Evolutionary conservation across 202 grass and related monocot species (phyloP).

Genomic region (Panicum virgatum): DNA sequence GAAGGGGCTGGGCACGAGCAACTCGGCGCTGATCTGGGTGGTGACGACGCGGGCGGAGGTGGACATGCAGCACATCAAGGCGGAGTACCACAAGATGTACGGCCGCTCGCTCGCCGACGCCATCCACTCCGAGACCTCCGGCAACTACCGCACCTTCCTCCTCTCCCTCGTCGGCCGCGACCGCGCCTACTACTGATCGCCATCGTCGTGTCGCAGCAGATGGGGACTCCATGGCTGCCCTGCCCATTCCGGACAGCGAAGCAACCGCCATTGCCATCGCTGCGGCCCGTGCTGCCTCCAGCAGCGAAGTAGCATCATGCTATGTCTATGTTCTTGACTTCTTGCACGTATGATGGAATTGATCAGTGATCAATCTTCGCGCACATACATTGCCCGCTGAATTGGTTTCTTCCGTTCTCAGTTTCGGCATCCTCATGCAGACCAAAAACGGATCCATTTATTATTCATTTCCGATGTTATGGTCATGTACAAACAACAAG

Average conservation of each 20-base stretch:
- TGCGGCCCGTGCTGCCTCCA: too few species aligned
- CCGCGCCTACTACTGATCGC: not conserved
- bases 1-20: conserved; percentile 77
- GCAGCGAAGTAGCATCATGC: too few species aligned
- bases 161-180: conserved; percentile 72
- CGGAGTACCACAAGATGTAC: conserved; percentile 69
- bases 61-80: conserved; percentile 94
- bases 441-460: not conserved
- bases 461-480: not conserved
- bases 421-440: not conserved
- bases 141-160: conserved; percentile 89
- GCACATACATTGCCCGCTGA: not conserved
- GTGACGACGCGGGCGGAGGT: conserved; percentile 74
- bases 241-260: too few species aligned
- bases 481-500: not conserved
- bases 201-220: too few species aligned
- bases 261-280: too few species aligned
- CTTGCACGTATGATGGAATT: too few species aligned
- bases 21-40: conserved; percentile 60
- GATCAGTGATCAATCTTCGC: too few species aligned
- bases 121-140: conserved; percentile 76
- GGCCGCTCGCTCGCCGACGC: conserved; percentile 59
- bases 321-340: too few species aligned
- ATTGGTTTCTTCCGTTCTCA: not conserved
- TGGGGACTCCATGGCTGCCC: too few species aligned